Evolutionary conservation across 2,329 filamentous ascomycete genomes (phyloP), one percentile per base, ranked within the genome.

Genomic region (Pseudogymnoascus sp.): DNA sequence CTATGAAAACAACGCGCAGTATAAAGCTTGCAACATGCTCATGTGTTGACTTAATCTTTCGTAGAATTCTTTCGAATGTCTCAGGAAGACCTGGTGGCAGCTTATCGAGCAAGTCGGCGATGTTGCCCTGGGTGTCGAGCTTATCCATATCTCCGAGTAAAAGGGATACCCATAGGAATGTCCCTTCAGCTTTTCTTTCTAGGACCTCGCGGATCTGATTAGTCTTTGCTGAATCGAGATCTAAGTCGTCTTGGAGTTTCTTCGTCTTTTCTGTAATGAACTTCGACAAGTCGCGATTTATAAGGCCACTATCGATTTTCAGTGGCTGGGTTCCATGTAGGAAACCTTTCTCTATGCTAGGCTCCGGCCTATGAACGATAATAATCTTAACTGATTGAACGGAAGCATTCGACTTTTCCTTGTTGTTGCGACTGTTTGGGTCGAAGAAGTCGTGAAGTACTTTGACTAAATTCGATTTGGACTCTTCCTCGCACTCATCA

Each of bases 121-220:
- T 23, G 19, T 26, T 46, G 11, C 42, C 42, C 11, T 46, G 42
- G 5, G 42, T 26, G 42, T 46, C 42, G 19, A 19, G 42, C 42
- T 46, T 23, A 1, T 63, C 37, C 23, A 76, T 71, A 21, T 68
- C 62, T 67, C 72, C 67, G 64, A 73, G 76, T 11, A 73, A 72
- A 60, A 77, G 68, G 59, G 72, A 70, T 26, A 77, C 75, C 75
- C 73, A 77, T 11, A 79, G 71, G 59, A 78, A 78, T 2, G 72
- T 77, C 61, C 70, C 71, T 9, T 73, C 67, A 13, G 75, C 71
- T 64, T 46, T 46, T 11, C 11, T 46, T 46, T 26, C 19, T 15
- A 46, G 19, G 21, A 13, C 42, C 6, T 15, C 21, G 42, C 42
- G 21, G 42, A 46, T 46, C 19, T 26, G 42, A 7, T 26, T 6